Evolutionary conservation across 129 eudicot species (phyloP), one percentile per base, ranked within the genome.

Genomic region (Heracleum sosnowskyi): DNA sequence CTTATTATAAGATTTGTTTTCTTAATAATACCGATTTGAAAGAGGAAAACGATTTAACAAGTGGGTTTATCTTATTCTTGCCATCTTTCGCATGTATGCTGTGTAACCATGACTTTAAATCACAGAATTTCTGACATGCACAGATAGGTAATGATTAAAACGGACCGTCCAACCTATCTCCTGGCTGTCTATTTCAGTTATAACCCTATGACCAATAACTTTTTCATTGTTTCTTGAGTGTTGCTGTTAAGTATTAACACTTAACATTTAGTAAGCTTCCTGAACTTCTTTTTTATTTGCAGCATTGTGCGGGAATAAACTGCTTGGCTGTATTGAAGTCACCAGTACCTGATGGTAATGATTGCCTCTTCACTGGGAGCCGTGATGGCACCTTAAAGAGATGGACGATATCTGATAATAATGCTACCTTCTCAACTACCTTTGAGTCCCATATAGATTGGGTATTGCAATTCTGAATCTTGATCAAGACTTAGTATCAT

Each of bases 381-480:
- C 97, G 98, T 76, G 98, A 94, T 83, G 92, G 97, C 73, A 94
- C 97, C 33, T 76, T 94, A 83, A 94, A 94, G 92, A 94, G 97
- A 83, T 94, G 98, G 98, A 80, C 86, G 72, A 64, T 94, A 88
- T 80, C 85, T 69, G 96, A 94, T 51, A 92, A 91, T 70, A 81
- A 77, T 78, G 90, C 97, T 42, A 82, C 92, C 36, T 94, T 89
- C 86, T 91, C 98, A 51, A 90, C 97, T 68, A 94, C 98, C 69
- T 94, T 94, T 83, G 98, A 94, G 86, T 94, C 98, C 20, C 98
- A 94, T 90, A 90, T 94, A 77, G 98, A 94, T 73, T 94, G 98
- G 98, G 98, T 94, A 91, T 44, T 64, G 34, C 77, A 39, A 44
- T 74, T 74, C 60, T 74, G 77, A 74, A 31, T 18, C 68, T 13